Evolutionary conservation across 768 basidiomycete species (phyloP).

Genomic region (Phylloporus scabripes): DNA sequence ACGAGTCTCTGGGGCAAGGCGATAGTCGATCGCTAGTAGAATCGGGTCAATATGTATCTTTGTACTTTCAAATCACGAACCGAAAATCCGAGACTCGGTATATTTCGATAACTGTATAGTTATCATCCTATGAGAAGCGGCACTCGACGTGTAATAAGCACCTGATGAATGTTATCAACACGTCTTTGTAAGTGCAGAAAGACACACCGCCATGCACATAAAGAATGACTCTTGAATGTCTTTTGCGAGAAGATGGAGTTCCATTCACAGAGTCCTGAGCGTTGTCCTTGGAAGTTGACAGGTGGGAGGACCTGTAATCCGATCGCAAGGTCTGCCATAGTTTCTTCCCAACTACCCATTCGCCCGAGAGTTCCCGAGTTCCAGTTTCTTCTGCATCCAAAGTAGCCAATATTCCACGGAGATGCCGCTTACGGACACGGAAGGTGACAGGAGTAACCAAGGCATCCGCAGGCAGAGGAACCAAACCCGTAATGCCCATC

Average conservation of each 20-base stretch:
- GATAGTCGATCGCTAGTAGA: constrained; percentile 79
- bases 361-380: constrained; percentile 76
- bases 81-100: constrained; percentile 85
- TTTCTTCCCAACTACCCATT: constrained; percentile 95
- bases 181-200: neutral
- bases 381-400: constrained; percentile 76
- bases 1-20: constrained; percentile 89
- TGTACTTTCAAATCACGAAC: constrained; percentile 32
- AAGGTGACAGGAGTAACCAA: constrained; percentile 95
- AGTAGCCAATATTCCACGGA: constrained; percentile 75
- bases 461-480: constrained; percentile 87
- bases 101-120: constrained; percentile 89
- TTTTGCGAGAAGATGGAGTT: constrained; percentile 29
- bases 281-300: constrained; percentile 16
- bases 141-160: constrained; percentile 89
- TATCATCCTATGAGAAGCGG: constrained; percentile 83
- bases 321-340: constrained; percentile 84
- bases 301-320: constrained; percentile 61
- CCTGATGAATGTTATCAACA: constrained; percentile 39
- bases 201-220: constrained; percentile 87
- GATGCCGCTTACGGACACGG: constrained; percentile 59
- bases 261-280: constrained; percentile 15
- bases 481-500: constrained; percentile 75
- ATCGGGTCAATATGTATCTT: neutral
- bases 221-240: constrained; percentile 76